Evolutionary conservation across 441 rosid genomes (phyloP).

Genomic region (Arabidopsis lyrata): DNA sequence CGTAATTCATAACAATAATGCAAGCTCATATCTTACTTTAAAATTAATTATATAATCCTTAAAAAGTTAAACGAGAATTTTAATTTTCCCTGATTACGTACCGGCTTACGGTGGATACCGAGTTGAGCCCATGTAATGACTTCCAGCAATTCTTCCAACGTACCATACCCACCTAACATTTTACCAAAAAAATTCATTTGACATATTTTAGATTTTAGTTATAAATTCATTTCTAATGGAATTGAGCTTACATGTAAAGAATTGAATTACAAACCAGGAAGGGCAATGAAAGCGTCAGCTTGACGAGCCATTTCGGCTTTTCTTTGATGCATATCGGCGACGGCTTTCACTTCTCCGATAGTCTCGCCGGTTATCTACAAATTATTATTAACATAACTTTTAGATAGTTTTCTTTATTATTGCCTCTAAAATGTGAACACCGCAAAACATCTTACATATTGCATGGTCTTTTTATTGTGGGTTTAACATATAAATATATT

Average conservation of each 20-base stretch:
- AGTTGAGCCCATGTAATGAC: conserved; percentile 86
- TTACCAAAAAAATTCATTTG: not conserved
- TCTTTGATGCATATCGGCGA: conserved; percentile 79
- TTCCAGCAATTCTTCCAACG: conserved; percentile 76
- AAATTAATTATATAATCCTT: not conserved
- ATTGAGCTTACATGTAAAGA: no score
- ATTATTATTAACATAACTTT: not conserved
- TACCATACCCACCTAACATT: conserved; percentile 74
- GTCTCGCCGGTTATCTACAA: conserved; percentile 68
- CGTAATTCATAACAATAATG: conserved; percentile 39
- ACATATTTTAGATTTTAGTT: not conserved
- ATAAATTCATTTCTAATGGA: no score
- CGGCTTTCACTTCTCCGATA: conserved; percentile 72
- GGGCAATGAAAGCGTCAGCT: conserved; percentile 78
- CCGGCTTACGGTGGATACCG: conserved; percentile 77
- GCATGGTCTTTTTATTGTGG: conserved; percentile 23
- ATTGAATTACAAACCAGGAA: conserved; percentile 60
- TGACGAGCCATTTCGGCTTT: conserved; percentile 85
- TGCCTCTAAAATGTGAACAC: conserved; percentile 35
- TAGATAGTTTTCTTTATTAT: not conserved
- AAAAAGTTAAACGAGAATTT: not conserved
- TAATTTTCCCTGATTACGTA: conserved; percentile 41
- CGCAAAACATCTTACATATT: conserved; percentile 22
- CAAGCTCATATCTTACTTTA: conserved; percentile 16
- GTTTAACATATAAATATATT: conserved; percentile 30